A percentile compares a stretch with the other conserved stretches of the same genome.
Conservation (phyloP, 2,329 filamentous ascomycete genomes). For the Sporothrix variecibatus region DNA sequence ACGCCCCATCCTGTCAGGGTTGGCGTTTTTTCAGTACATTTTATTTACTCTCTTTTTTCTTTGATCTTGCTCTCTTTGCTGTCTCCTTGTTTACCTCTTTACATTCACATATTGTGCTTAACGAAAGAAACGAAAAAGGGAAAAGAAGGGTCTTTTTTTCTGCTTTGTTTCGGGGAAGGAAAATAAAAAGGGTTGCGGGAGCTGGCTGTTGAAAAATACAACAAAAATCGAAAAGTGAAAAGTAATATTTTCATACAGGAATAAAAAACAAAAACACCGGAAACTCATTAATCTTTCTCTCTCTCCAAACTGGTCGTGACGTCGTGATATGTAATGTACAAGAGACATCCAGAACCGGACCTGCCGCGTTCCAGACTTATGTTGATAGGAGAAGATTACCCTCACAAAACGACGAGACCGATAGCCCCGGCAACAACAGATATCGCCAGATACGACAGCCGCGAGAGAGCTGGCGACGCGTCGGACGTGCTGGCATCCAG, state of each 20-base stretch:
- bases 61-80: background rate
- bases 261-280: constrained; percentile 24
- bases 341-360: background rate
- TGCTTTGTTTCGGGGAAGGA: background rate
- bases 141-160: background rate
- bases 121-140: background rate
- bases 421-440: background rate
- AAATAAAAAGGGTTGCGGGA: background rate
- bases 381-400: too few species aligned
- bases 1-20: constrained; percentile 6
- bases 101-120: background rate
- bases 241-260: constrained; percentile 8
- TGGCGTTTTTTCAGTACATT: background rate
- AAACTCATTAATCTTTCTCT: background rate
- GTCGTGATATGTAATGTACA: background rate
- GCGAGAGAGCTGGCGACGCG: background rate
- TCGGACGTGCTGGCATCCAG: constrained; percentile 32
- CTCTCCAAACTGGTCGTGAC: background rate
- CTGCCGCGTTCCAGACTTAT: background rate
- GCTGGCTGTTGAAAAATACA: constrained; percentile 4
- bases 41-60: background rate
- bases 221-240: constrained; percentile 11
- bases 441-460: background rate
- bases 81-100: constrained; percentile 11
- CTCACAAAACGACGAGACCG: background rate